These are phyloP conservation scores for Syzygium jambos DNA, from an alignment of 345 rosid species.

Conservation along the genomic window DNA sequence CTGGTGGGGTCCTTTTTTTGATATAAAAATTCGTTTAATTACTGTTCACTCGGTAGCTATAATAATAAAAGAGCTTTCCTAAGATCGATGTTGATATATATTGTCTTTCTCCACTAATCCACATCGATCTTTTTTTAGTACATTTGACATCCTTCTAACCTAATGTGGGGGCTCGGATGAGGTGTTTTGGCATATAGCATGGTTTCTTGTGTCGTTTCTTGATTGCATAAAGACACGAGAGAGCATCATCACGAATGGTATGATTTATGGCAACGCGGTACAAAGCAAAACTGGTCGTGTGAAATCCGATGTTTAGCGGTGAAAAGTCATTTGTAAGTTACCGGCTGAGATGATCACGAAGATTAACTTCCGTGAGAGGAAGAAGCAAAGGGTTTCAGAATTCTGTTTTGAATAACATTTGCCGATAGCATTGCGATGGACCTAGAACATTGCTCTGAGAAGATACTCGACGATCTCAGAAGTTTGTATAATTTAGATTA, in stretches of 20 bases:
- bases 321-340: background rate
- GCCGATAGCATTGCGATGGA: background rate
- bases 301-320: background rate
- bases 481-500: background rate
- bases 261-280: background rate
- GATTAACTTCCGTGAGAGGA: background rate
- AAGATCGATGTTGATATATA: background rate
- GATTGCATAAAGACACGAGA: background rate
- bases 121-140: background rate
- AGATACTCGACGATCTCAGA: background rate
- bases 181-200: background rate
- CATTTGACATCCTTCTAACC: background rate
- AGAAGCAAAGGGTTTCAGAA: background rate
- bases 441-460: background rate
- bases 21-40: background rate
- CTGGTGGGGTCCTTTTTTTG: background rate
- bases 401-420: background rate
- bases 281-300: background rate
- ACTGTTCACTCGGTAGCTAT: background rate
- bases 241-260: background rate
- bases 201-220: background rate
- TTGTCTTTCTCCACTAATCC: background rate
- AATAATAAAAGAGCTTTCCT: background rate
- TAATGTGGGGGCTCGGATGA: background rate
- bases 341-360: background rate